Evolutionary conservation across 2,329 filamentous ascomycete species (phyloP).

Genomic region (Scedosporium aurantiacum): DNA sequence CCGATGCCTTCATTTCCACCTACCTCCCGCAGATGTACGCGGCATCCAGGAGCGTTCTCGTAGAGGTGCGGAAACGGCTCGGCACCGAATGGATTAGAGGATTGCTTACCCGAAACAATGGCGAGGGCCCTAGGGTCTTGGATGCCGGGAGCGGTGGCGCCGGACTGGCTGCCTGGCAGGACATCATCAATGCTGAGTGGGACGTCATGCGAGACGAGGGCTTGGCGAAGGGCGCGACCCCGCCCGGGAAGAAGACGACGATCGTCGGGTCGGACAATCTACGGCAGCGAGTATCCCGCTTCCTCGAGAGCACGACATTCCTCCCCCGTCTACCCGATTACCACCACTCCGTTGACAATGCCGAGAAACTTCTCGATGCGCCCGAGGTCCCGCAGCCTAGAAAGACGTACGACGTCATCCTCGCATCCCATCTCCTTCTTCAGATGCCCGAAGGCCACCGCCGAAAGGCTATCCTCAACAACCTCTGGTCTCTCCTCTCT

Average conservation of each 20-base stretch:
- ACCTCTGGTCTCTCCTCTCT: slow-evolving; percentile 78
- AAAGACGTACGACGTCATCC: slow-evolving; percentile 81
- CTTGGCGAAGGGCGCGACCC: slow-evolving; percentile 28
- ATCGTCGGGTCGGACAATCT: slow-evolving; percentile 66
- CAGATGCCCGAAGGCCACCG: slow-evolving; percentile 63
- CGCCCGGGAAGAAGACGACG: slow-evolving; percentile 67
- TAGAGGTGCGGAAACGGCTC: slow-evolving; percentile 63
- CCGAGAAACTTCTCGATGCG: slow-evolving; percentile 48
- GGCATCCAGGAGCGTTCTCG: slow-evolving; percentile 53
- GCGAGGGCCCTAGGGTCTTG: slow-evolving; percentile 50
- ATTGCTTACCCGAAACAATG: slow-evolving; percentile 46
- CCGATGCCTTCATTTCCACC: slow-evolving; percentile 59
- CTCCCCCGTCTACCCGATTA: slow-evolving; percentile 86
- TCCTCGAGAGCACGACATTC: slow-evolving; percentile 85
- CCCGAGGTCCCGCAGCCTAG: slow-evolving; percentile 42
- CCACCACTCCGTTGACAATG: slow-evolving; percentile 51
- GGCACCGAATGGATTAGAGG: slow-evolving; percentile 60
- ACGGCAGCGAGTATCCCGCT: slow-evolving; percentile 60
- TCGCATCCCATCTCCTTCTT: slow-evolving; percentile 77
- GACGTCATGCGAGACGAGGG: slow-evolving; percentile 49
- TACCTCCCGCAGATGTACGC: slow-evolving; percentile 63
- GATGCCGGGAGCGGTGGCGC: slow-evolving; percentile 68
- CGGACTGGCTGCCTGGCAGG: slow-evolving; percentile 63
- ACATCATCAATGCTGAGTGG: slow-evolving; percentile 74
- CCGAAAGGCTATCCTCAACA: slow-evolving; percentile 70